Conservation (phyloP, 108 stramenopile species). For the Aurantiochytrium sp. region DNA sequence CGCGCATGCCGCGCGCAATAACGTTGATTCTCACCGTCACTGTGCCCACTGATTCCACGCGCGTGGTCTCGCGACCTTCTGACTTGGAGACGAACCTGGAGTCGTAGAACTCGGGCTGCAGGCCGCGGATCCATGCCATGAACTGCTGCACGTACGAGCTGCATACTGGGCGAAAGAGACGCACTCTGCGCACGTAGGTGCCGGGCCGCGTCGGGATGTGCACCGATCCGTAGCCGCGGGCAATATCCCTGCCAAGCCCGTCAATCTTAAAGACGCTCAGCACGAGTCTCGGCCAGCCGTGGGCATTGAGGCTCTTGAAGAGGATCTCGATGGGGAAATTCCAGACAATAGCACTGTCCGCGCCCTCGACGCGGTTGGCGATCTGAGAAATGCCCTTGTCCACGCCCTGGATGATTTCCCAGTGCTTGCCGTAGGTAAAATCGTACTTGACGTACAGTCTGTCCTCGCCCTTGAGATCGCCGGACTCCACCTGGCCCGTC, state of each 20-base stretch:
- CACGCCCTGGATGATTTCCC: conserved; percentile 68
- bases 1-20: conserved; percentile 56
- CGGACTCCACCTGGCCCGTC: conserved; percentile 64
- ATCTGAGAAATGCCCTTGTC: conserved; percentile 58
- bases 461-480: conserved; percentile 48
- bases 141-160: conserved; percentile 50
- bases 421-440: conserved; percentile 70
- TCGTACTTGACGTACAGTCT: conserved; percentile 71
- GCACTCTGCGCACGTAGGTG: conserved; percentile 48
- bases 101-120: conserved; percentile 66
- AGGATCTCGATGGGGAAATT: conserved; percentile 78
- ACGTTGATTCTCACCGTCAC: conserved; percentile 58
- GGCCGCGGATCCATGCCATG: conserved; percentile 64
- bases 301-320: conserved; percentile 71
- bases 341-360: conserved; percentile 63
- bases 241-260: conserved; percentile 67
- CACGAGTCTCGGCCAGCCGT: conserved; percentile 78
- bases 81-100: conserved; percentile 48
- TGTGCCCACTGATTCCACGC: conserved; percentile 48
- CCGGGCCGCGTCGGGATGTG: conserved; percentile 66
- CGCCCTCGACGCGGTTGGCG: conserved; percentile 36
- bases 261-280: conserved; percentile 71
- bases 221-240: conserved; percentile 71
- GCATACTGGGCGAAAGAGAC: conserved; percentile 65
- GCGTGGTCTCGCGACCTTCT: conserved; percentile 47